These are phyloP conservation scores for Cephalotrichum gorgonifer DNA, from an alignment of 2,329 filamentous ascomycete species.

Conservation along the genomic window DNA sequence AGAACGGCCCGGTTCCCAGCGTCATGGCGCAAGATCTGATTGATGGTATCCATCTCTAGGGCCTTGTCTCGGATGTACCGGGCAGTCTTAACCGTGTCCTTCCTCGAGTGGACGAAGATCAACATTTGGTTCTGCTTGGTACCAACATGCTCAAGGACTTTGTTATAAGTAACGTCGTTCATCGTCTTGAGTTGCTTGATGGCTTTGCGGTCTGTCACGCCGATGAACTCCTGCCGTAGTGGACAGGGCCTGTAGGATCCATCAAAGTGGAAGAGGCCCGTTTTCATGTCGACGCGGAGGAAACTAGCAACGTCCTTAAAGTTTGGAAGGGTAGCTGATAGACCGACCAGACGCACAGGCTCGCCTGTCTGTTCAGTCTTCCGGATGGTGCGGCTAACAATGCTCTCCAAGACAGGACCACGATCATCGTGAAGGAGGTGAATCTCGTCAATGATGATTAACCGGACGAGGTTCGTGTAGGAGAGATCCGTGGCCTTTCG, in stretches of 20 bases:
- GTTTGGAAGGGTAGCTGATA: conserved; percentile 93
- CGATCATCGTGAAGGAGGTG: conserved; percentile 95
- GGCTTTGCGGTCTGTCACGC: conserved; percentile 92
- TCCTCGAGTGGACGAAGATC: conserved; percentile 96
- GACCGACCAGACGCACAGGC: conserved; percentile 78
- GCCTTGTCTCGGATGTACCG: conserved; percentile 95
- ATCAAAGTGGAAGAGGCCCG: conserved; percentile 93
- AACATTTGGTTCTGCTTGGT: conserved; percentile 94
- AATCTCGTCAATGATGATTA: conserved; percentile 97
- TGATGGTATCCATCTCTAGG: conserved; percentile 92
- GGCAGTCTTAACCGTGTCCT: conserved; percentile 96
- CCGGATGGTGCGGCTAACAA: conserved; percentile 87
- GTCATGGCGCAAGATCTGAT: conserved; percentile 87
- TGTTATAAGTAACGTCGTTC: conserved; percentile 98
- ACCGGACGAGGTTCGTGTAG: conserved; percentile 91
- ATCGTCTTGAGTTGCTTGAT: conserved; percentile 99
- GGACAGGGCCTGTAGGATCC: conserved; percentile 89
- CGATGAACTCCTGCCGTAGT: conserved; percentile 91
- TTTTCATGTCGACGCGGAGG: conserved; percentile 74
- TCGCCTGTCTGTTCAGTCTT: conserved; percentile 91
- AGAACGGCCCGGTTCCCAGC: conserved; percentile 84
- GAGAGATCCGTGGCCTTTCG: conserved; percentile 93
- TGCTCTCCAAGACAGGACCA: conserved; percentile 92
- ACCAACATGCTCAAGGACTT: conserved; percentile 92
- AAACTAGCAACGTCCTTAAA: conserved; percentile 95